Base-by-base conservation (phyloP, 2,329 filamentous ascomycete species). In the Tolypocladium pustulatum region DNA sequence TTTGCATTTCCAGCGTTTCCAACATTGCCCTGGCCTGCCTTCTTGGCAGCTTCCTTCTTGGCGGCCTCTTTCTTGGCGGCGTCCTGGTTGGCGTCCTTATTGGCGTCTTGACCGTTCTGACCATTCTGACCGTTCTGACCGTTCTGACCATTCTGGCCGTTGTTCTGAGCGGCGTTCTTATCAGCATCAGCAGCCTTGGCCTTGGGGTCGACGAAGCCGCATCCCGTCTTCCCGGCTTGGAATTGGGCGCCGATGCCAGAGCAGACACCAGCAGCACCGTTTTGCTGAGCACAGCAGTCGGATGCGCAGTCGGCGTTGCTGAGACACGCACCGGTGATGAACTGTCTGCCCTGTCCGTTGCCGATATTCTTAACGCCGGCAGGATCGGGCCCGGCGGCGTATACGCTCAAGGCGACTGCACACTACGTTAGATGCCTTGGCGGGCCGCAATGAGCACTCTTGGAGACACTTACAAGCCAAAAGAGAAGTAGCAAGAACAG, bases 171-270 rank as follows among this genome's bases (percentile, higher is more conserved):
- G 27, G 17, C 27, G 27, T 51, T 51, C 27, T 51, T 32, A 17
- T 12, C 17, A 30, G 27, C 46, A 17, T 27, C 49, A 9, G 30
- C 49, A 13, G 30, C 30, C 1, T 53, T 53, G 10, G 37, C 58
- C n/a, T 53, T 55, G n/a, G n/a, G 51, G 54, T 69, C 67, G 17
- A 59, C 61, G 38, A 69, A 70, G 38, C 64, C 65, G 57, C 68
- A 71, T 22, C 68, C 67, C 12, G 63, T 63, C 65, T 71, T 71
- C 46, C 68, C 68, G 32, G 65, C 65, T 63, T 70, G 67, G 58
- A 66, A 65, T 55, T 64, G 61, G 9, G 68, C 68, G 8, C 65
- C 67, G 56, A 65, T 56, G 37, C 65, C 67, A 13, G 68, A 70
- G 65, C 68, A 71, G 32, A 70, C 62, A 41, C 68, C 68, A 8